A percentile compares a stretch with the other conserved stretches of the same genome.
Evolutionary conservation across 495 filamentous ascomycete species (phyloP).

Genomic region (Sphaerosporella brunnea): DNA sequence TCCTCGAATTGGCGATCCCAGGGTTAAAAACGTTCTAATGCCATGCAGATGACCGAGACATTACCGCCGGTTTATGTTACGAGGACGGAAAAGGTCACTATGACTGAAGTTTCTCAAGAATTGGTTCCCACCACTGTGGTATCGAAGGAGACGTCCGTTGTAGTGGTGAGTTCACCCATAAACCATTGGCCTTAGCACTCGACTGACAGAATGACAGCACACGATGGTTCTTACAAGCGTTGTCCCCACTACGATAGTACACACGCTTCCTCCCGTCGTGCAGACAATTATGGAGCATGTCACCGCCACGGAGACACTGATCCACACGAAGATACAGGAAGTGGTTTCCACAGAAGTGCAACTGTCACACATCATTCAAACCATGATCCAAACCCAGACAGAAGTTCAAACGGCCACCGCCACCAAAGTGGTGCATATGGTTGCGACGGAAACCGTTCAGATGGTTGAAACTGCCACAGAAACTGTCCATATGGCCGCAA

Average conservation of each 20-base stretch:
- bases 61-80: conserved; percentile 19
- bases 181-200: neutral
- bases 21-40: too few relatives aligned
- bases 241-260: conserved; percentile 16
- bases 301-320: conserved; percentile 14
- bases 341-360: conserved; percentile 18
- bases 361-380: conserved; percentile 19
- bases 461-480: conserved; percentile 6
- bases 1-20: neutral
- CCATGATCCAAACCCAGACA: conserved; percentile 16
- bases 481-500: conserved; percentile 7
- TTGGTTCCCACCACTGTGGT: conserved; percentile 18
- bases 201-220: conserved; percentile 14
- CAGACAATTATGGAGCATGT: conserved; percentile 18
- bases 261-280: conserved; percentile 14
- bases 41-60: conserved; percentile 19
- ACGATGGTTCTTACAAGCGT: conserved; percentile 18
- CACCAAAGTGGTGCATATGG: conserved; percentile 2
- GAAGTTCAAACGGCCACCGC: conserved; percentile 8
- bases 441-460: conserved; percentile 8
- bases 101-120: conserved; percentile 10
- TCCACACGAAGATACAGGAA: conserved; percentile 17
- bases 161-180: conserved; percentile 15
- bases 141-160: conserved; percentile 14
- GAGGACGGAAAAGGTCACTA: conserved; percentile 15